Evolutionary conservation across 163 green algal species (phyloP).

Genomic region (Chloromonas sp.): DNA sequence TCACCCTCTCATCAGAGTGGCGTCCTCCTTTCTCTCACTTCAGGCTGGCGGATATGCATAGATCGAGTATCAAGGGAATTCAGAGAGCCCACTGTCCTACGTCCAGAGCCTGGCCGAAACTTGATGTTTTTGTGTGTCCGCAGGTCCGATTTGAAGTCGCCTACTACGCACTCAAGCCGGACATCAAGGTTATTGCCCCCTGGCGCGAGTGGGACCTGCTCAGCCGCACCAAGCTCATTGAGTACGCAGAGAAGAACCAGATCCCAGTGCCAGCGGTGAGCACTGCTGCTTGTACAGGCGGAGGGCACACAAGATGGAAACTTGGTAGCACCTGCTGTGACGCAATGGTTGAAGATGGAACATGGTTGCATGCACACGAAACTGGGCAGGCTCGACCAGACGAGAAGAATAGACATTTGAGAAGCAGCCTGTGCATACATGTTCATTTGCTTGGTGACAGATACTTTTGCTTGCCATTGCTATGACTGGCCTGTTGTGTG

Average conservation of each 20-base stretch:
- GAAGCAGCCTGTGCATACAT: too few species aligned
- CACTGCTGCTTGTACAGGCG: too few species aligned
- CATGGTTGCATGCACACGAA: too few species aligned
- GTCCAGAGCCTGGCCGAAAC: not conserved
- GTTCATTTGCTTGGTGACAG: too few species aligned
- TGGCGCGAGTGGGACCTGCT: constrained; percentile 99
- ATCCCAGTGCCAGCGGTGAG: constrained; percentile 67
- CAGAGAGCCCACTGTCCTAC: not conserved
- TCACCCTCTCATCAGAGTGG: too few species aligned
- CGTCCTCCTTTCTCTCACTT: too few species aligned
- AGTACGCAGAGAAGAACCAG: constrained; percentile 83
- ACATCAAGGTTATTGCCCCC: constrained; percentile 98
- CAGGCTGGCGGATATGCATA: too few species aligned
- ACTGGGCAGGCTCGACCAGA: too few species aligned
- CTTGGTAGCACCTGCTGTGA: not conserved
- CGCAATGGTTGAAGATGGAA: too few species aligned
- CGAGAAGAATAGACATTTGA: too few species aligned
- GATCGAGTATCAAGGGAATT: not conserved
- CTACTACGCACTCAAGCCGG: constrained; percentile 96
- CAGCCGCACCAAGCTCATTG: constrained; percentile 86
- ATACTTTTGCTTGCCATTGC: too few species aligned
- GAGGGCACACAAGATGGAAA: not conserved
- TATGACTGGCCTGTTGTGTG: too few species aligned
- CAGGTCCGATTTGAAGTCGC: constrained; percentile 59
- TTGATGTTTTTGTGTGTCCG: not conserved